A percentile compares a stretch with the other conserved stretches of the same genome.
Conservation (phyloP, 306 rosid genomes). For the Medicago ruthenica region DNA sequence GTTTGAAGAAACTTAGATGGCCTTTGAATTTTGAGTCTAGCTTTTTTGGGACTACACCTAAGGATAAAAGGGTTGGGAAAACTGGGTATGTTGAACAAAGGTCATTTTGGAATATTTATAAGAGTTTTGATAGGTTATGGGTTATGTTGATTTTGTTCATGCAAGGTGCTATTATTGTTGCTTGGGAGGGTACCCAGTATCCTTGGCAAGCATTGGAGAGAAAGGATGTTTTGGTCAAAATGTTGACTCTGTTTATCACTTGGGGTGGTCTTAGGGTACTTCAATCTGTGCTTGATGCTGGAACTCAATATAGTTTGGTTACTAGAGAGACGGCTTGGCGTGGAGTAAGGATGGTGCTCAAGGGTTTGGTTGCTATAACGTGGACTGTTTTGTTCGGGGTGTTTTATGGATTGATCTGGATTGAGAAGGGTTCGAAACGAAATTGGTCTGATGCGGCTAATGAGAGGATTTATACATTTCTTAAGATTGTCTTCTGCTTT, state of each 20-base stretch:
- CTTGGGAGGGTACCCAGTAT: slow-evolving; percentile 63
- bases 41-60: slow-evolving; percentile 68
- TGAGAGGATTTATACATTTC: slow-evolving; percentile 62
- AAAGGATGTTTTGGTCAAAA: slow-evolving; percentile 62
- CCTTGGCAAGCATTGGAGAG: slow-evolving; percentile 74
- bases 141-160: slow-evolving; percentile 76
- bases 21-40: slow-evolving; percentile 60
- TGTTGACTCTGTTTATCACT: slow-evolving; percentile 84
- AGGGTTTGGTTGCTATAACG: slow-evolving; percentile 64
- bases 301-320: slow-evolving; percentile 94
- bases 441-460: slow-evolving; percentile 75
- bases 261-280: slow-evolving; percentile 78
- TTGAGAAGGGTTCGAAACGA: slow-evolving; percentile 60
- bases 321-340: slow-evolving; percentile 72
- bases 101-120: slow-evolving; percentile 87
- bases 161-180: slow-evolving; percentile 78
- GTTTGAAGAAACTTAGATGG: slow-evolving; percentile 72
- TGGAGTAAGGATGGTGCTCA: slow-evolving; percentile 86
- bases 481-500: slow-evolving; percentile 65
- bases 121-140: slow-evolving; percentile 95
- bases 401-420: slow-evolving; percentile 80
- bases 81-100: slow-evolving; percentile 97
- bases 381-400: slow-evolving; percentile 81
- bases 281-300: slow-evolving; percentile 92
- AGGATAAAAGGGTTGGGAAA: slow-evolving; percentile 76